These are phyloP conservation scores for Penicillium sp. DNA, from an alignment of 2,329 filamentous ascomycete species.

Conservation along the genomic window DNA sequence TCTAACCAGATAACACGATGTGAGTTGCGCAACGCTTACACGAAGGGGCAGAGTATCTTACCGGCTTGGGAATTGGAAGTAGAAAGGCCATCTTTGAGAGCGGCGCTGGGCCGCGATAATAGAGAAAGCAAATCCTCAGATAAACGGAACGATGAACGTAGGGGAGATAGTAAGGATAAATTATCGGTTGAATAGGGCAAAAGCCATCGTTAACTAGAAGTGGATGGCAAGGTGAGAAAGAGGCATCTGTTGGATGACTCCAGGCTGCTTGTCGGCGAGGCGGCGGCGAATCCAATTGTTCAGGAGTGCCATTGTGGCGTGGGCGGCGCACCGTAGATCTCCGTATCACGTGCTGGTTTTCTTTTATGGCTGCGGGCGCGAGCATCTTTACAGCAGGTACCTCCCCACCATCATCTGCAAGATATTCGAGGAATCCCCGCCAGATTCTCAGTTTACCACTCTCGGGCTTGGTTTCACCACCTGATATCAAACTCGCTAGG, in stretches of 20 bases:
- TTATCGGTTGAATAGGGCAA: conserved; percentile 22
- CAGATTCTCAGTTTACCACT: not conserved
- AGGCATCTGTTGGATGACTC: conserved; percentile 13
- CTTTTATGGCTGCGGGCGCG: conserved; percentile 8
- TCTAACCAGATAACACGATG: conserved; percentile 41
- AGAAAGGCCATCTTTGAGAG: conserved; percentile 57
- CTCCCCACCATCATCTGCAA: not conserved
- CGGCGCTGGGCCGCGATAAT: conserved; percentile 45
- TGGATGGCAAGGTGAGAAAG: conserved; percentile 24
- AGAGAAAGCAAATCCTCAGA: conserved; percentile 22
- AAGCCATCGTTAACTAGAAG: conserved; percentile 33
- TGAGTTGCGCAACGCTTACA: conserved; percentile 19
- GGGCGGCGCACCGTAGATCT: conserved; percentile 25
- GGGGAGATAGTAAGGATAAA: conserved; percentile 9
- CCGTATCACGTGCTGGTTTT: conserved; percentile 25
- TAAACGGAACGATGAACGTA: not conserved
- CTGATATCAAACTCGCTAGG: not conserved
- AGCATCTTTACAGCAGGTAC: not conserved
- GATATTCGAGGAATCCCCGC: no score
- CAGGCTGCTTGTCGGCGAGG: conserved; percentile 7
- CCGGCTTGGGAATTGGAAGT: conserved; percentile 53
- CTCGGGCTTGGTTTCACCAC: not conserved
- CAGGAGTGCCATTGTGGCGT: conserved; percentile 32
- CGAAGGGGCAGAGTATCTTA: conserved; percentile 34
- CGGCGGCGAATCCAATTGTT: conserved; percentile 39